Evolutionary conservation across 257 asterid species (phyloP), one percentile per base, ranked within the genome.

Genomic region (Capsicum rhomboideum): DNA sequence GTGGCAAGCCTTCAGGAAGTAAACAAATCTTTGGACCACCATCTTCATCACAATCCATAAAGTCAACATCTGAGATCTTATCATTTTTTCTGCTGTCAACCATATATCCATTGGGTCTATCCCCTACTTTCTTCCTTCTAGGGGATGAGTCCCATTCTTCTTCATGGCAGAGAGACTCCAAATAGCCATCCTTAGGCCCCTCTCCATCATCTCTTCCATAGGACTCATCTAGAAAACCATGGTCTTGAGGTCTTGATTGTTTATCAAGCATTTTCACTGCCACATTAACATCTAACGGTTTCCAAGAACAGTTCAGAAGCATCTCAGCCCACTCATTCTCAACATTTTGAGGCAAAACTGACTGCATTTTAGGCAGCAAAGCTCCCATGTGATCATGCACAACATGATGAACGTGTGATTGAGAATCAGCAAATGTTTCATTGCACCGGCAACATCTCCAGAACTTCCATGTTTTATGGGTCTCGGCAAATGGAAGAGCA

Each of bases 41-140:
- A 86, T 90, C 93, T 58, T 90, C 95, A 89, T 94, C 97, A 88
- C 95, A 93, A 69, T 90, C 97, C 97, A 93, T 94, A 97, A 93
- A 91, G 89, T 90, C 97, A 52, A 88, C 90, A 84, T 92, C 95
- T 61, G 88, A 77, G 66, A 74, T 82, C 86, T 83, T 84, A 63
- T 91, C 97, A 87, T 85, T 90, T 72, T 94, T 95, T 85, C 88
- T 88, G 87, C 88, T 90, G 31, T 85, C 91, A 72, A 80, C 88
- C 21, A 82, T 44, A 88, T 46, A 80, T 75, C 85, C 86, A 50
- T 87, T 89, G 91, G 87, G 88, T 82, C 85, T 86, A 85, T 84
- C 90, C 78, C 83, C 88, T 12, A 87, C 80, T 80, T 78, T 90
- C 86, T 87, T 92, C 86, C 85, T 91, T 46, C 90, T 82, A 78